phyloP scores from a whole-genome alignment of 2,329 filamentous ascomycete species.

The Clonostachys rosea region DNA sequence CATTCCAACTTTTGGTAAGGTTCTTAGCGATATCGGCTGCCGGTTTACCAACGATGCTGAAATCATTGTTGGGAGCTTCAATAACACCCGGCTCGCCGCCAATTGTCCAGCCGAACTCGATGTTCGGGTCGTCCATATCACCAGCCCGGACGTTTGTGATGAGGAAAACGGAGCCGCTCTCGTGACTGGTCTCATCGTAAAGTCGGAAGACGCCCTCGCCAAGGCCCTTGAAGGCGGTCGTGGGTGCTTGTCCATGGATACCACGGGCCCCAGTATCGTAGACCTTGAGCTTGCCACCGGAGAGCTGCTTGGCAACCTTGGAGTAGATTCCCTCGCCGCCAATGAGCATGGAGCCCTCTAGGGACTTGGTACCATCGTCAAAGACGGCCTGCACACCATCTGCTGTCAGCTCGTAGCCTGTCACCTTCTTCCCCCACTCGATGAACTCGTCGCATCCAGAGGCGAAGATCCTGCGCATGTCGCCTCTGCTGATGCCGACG shows the following conservation, averaged over 20 bases:
- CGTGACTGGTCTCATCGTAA: slow-evolving; percentile 37
- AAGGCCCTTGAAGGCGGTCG: slow-evolving; percentile 53
- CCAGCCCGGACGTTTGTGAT: slow-evolving; percentile 61
- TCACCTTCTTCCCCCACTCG: slow-evolving; percentile 50
- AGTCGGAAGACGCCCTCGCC: slow-evolving; percentile 61
- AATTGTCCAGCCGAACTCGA: slow-evolving; percentile 63
- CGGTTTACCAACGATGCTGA: slow-evolving; percentile 47
- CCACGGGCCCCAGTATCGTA: slow-evolving; percentile 60
- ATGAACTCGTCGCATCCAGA: slow-evolving; percentile 49
- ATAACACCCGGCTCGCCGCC: slow-evolving; percentile 52
- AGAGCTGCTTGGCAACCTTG: slow-evolving; percentile 54
- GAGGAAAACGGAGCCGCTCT: slow-evolving; percentile 39
- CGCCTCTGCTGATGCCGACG: slow-evolving; percentile 57
- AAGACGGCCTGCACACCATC: slow-evolving; percentile 54
- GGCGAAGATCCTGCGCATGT: slow-evolving; percentile 57
- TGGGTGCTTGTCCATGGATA: slow-evolving; percentile 62
- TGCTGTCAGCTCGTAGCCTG: slow-evolving; percentile 50
- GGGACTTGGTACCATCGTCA: slow-evolving; percentile 52
- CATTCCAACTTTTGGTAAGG: slow-evolving; percentile 50
- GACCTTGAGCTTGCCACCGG: slow-evolving; percentile 50
- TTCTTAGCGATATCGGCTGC: slow-evolving; percentile 54
- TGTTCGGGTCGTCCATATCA: slow-evolving; percentile 52
- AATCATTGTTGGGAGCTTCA: slow-evolving; percentile 53
- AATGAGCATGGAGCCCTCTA: slow-evolving; percentile 54
- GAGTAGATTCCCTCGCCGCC: slow-evolving; percentile 62